Percentiles rank a stretch among this genome's conserved stretches.
phyloP scores from a whole-genome alignment of 2,329 filamentous ascomycete genomes.

The Talaromyces sp. region DNA sequence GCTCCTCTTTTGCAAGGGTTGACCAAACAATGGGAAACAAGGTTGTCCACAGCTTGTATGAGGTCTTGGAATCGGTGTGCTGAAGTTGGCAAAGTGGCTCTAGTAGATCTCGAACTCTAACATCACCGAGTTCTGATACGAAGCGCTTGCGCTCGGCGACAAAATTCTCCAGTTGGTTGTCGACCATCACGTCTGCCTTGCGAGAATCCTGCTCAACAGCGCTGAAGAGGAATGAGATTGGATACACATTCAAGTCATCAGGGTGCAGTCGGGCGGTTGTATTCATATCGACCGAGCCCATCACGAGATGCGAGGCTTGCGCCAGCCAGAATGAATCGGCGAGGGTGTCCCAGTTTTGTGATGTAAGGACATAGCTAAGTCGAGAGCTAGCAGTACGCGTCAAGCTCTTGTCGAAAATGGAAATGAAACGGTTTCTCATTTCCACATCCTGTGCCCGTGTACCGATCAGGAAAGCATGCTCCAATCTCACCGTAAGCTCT shows the following conservation, averaged over 20 bases:
- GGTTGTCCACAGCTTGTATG: conserved; percentile 83
- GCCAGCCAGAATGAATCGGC: conserved; percentile 95
- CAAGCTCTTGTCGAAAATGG: conserved; percentile 89
- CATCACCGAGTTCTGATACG: conserved; percentile 72
- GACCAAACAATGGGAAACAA: conserved; percentile 95
- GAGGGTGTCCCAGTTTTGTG: conserved; percentile 95
- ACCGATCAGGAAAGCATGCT: conserved; percentile 96
- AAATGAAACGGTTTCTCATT: conserved; percentile 95
- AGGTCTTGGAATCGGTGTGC: conserved; percentile 74
- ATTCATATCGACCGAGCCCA: conserved; percentile 85
- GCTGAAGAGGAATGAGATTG: conserved; percentile 66
- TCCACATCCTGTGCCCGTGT: conserved; percentile 88
- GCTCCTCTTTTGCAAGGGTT: conserved; percentile 77
- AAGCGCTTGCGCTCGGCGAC: conserved; percentile 78
- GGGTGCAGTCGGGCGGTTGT: conserved; percentile 68
- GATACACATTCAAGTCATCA: conserved; percentile 76
- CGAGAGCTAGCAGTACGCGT: conserved; percentile 88
- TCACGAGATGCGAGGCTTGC: conserved; percentile 86
- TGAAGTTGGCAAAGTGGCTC: conserved; percentile 89
- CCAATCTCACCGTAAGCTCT: conserved; percentile 92
- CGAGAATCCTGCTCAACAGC: conserved; percentile 66
- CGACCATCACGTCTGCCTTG: conserved; percentile 61
- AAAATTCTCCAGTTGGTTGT: conserved; percentile 75
- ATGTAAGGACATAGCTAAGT: conserved; percentile 78
- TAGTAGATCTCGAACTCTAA: conserved; percentile 81